Conservation (phyloP, 768 basidiomycete genomes). For the Lactifluus volemus region DNA sequence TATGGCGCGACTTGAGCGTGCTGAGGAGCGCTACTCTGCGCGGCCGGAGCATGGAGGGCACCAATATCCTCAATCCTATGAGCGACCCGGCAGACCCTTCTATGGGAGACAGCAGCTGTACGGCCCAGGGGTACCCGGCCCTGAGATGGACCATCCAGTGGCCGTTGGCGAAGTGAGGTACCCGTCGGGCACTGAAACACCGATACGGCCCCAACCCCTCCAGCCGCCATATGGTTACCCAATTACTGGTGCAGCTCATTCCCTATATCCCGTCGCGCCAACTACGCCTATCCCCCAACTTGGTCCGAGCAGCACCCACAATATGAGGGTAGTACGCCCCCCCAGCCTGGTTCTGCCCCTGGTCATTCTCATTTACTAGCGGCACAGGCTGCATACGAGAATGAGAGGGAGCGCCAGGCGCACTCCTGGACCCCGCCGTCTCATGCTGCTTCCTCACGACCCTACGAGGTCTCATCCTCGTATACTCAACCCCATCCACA, state of each 20-base stretch:
- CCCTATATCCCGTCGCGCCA: slow-evolving; percentile 5
- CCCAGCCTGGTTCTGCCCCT: not conserved
- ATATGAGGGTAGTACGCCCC: slow-evolving; percentile 9
- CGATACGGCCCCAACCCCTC: slow-evolving; percentile 4
- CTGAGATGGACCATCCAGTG: slow-evolving; percentile 9
- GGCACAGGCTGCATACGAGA: slow-evolving; percentile 3
- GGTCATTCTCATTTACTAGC: slow-evolving; percentile 5
- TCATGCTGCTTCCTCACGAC: not conserved
- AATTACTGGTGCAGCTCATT: slow-evolving; percentile 2
- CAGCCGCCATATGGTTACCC: slow-evolving; percentile 7
- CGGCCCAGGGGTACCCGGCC: slow-evolving; percentile 12
- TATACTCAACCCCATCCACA: slow-evolving; percentile 10
- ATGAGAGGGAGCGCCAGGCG: slow-evolving; percentile 10
- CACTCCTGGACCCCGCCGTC: slow-evolving; percentile 13
- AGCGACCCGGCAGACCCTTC: not conserved
- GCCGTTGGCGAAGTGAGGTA: slow-evolving; percentile 5
- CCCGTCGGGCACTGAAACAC: not conserved
- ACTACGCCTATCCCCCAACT: slow-evolving; percentile 2
- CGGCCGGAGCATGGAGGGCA: not conserved
- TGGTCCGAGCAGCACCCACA: slow-evolving; percentile 11
- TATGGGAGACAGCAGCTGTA: slow-evolving; percentile 10
- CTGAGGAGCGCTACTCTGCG: slow-evolving; percentile 2
- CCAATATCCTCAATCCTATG: slow-evolving; percentile 4
- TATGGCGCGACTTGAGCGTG: slow-evolving; percentile 1
- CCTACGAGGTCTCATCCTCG: slow-evolving; percentile 11